phyloP scores from a whole-genome alignment of 805 yeast genomes.

The Sugiyamaella boreocaroliniensis region DNA sequence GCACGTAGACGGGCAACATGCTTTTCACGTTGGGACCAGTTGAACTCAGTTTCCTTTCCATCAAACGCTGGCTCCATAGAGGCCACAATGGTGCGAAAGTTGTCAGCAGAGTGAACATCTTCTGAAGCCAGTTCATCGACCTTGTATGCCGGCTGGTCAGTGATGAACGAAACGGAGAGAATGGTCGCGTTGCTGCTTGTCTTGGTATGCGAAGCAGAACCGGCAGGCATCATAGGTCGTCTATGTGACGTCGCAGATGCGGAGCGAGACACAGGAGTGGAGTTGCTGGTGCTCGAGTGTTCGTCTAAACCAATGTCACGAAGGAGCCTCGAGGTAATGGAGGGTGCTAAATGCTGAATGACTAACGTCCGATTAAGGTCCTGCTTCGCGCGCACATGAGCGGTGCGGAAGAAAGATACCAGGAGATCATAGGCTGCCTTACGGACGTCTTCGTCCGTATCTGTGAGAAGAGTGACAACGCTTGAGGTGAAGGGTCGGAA shows the following conservation, averaged over 20 bases:
- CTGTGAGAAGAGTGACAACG: constrained; percentile 28
- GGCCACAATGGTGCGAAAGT: constrained; percentile 29
- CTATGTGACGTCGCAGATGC: background rate
- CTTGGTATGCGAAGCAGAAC: background rate
- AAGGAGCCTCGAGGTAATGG: constrained; percentile 25
- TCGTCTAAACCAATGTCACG: constrained; percentile 28
- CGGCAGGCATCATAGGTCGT: background rate
- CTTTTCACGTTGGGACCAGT: constrained; percentile 74
- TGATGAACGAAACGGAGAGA: constrained; percentile 18
- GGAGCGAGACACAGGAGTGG: background rate
- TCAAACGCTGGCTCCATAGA: constrained; percentile 40
- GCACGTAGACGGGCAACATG: constrained; percentile 51
- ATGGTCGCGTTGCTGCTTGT: background rate
- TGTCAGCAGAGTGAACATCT: constrained; percentile 27
- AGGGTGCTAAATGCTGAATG: constrained; percentile 28
- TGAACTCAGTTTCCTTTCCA: constrained; percentile 78
- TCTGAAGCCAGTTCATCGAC: constrained; percentile 37
- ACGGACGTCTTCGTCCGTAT: constrained; percentile 21
- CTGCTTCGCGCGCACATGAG: constrained; percentile 35
- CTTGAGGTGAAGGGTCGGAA: constrained; percentile 30
- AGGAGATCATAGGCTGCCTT: constrained; percentile 29
- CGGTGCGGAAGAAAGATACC: constrained; percentile 35
- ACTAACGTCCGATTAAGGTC: constrained; percentile 42
- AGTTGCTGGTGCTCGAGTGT: background rate
- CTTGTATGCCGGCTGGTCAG: constrained; percentile 28